Percentiles rank a stretch among this genome's conserved stretches.
Conservation (phyloP, 2,329 filamentous ascomycete species). For the Mariannaea elegans region DNA sequence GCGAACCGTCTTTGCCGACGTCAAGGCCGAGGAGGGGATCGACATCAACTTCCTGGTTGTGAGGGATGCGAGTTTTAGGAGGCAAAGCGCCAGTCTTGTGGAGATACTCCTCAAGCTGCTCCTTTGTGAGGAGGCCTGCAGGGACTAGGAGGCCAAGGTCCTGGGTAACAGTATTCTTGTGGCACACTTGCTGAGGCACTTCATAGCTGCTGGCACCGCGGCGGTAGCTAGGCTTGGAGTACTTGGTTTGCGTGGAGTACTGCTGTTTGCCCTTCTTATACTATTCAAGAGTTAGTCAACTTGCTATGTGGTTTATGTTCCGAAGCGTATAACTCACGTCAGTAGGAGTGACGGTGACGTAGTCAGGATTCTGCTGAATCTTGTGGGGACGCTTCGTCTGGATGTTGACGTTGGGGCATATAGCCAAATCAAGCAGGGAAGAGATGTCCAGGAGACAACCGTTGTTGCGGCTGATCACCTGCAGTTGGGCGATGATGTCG, state of each 20-base stretch:
- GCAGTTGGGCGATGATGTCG: conserved; percentile 30
- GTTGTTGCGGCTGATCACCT: conserved; percentile 31
- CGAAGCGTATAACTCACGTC: conserved; percentile 8
- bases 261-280: neutral
- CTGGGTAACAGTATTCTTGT: conserved; percentile 29
- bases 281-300: conserved; percentile 5
- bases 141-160: conserved; percentile 33
- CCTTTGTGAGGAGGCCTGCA: conserved; percentile 32
- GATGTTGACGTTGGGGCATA: conserved; percentile 36
- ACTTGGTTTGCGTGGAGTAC: neutral
- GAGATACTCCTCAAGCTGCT: conserved; percentile 36
- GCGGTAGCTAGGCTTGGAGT: conserved; percentile 9
- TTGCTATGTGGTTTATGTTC: neutral
- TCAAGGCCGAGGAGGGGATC: neutral
- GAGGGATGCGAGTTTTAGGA: neutral
- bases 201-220: conserved; percentile 22
- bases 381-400: conserved; percentile 25
- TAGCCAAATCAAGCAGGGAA: conserved; percentile 28
- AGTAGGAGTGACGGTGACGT: conserved; percentile 33
- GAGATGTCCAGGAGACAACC: conserved; percentile 36
- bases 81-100: conserved; percentile 20
- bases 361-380: conserved; percentile 30
- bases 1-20: conserved; percentile 17
- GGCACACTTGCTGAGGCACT: conserved; percentile 32
- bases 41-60: neutral